phyloP scores from a whole-genome alignment of 2,329 filamentous ascomycete species.

The Colletotrichum sp. region DNA sequence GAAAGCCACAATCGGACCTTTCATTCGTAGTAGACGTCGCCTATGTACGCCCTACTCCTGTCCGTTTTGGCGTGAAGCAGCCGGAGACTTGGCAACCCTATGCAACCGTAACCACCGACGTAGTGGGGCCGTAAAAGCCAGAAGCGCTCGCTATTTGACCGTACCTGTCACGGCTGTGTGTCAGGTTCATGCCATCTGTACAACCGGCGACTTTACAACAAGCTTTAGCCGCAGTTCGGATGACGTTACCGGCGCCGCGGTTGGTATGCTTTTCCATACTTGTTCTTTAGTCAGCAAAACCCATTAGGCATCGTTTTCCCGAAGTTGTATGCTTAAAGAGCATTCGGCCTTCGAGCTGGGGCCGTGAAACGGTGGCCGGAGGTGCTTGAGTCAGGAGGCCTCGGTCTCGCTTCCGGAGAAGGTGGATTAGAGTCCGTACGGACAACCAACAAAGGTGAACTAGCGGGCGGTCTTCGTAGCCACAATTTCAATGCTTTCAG shows the following conservation, averaged over 20 bases:
- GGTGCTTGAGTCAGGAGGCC: not conserved
- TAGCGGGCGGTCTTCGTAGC: too few relatives aligned
- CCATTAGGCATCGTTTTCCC: not conserved
- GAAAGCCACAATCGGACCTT: rapidly evolving
- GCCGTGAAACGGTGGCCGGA: not conserved
- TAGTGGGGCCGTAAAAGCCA: rapidly evolving
- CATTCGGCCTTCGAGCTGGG: rapidly evolving
- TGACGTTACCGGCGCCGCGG: not conserved
- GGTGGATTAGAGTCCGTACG: not conserved
- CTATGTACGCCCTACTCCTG: rapidly evolving
- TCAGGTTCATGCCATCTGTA: not conserved
- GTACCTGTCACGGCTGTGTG: rapidly evolving
- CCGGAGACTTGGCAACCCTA: not conserved
- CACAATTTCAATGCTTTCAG: too few relatives aligned
- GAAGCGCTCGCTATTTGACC: rapidly evolving
- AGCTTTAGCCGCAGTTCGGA: not conserved
- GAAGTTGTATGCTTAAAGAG: rapidly evolving
- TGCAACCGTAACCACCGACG: not conserved
- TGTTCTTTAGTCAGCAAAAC: not conserved
- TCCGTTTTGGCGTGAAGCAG: not conserved
- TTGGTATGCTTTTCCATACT: rapidly evolving
- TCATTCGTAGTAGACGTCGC: rapidly evolving
- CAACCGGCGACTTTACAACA: not conserved
- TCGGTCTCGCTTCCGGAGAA: not conserved
- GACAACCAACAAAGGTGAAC: too few relatives aligned